phyloP scores from a whole-genome alignment of 176 grass and related monocot species.

The Bonia amplexicaulis region DNA sequence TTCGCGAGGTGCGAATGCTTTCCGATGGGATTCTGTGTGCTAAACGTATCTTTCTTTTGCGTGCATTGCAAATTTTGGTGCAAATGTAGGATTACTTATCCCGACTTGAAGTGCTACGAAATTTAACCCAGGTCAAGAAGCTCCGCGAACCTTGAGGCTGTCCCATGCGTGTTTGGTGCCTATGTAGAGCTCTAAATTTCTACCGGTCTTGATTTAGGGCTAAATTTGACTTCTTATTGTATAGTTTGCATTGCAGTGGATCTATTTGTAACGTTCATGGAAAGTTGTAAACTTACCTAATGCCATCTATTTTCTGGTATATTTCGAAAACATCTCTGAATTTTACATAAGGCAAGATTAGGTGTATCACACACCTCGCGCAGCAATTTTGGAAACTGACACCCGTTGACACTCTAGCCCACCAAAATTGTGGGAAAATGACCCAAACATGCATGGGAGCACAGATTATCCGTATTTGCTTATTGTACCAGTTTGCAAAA shows the following conservation, averaged over 20 bases:
- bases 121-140: background rate
- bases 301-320: background rate
- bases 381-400: background rate
- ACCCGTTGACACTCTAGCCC: background rate
- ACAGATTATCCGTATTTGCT: background rate
- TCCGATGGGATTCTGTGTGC: background rate
- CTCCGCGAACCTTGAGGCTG: background rate
- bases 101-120: background rate
- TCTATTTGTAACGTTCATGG: background rate
- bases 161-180: background rate
- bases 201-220: background rate
- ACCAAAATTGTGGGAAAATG: background rate
- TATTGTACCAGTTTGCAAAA: background rate
- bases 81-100: background rate
- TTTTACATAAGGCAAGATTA: background rate
- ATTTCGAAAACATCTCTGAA: background rate
- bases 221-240: background rate
- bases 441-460: background rate
- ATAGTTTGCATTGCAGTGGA: background rate
- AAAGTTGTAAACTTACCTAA: background rate
- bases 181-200: background rate
- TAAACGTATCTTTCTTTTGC: background rate
- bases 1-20: slow-evolving; percentile 55
- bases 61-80: background rate
- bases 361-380: background rate